Percentiles rank a stretch among this genome's conserved stretches.
These are phyloP conservation scores for Penicillium occitanis DNA, from an alignment of 2,329 filamentous ascomycete species.

Conservation along the genomic window DNA sequence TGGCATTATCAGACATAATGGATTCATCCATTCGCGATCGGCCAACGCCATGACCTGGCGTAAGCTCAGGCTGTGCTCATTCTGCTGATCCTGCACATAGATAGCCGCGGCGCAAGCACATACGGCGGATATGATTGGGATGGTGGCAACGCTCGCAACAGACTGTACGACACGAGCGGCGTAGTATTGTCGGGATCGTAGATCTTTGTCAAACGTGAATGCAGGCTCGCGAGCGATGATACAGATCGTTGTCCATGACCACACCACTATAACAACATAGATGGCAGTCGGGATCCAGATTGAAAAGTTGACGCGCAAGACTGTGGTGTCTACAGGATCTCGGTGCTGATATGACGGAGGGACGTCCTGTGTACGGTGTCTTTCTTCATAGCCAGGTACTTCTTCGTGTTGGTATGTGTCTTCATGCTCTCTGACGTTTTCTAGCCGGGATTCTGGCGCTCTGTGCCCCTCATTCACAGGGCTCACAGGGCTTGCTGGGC, in stretches of 20 bases:
- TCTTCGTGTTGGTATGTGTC: not conserved
- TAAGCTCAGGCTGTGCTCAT: conserved; percentile 21
- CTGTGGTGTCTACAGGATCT: not conserved
- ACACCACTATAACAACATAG: not conserved
- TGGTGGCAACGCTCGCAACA: not conserved
- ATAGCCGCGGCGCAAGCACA: conserved; percentile 15
- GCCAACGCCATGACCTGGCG: conserved; percentile 27
- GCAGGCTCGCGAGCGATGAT: not conserved
- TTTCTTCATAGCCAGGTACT: not conserved
- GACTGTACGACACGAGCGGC: not conserved
- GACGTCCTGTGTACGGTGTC: not conserved
- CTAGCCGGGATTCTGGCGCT: not conserved
- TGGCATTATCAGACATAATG: conserved; percentile 4
- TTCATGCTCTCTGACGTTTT: not conserved
- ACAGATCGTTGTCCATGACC: not conserved
- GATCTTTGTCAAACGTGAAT: not conserved
- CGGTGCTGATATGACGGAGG: not conserved
- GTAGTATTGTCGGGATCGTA: not conserved
- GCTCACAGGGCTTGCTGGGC: not conserved
- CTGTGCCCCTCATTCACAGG: not conserved
- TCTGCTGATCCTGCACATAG: conserved; percentile 25
- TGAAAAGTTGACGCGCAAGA: not conserved
- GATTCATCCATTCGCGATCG: conserved; percentile 27
- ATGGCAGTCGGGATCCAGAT: not conserved
- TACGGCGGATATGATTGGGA: not conserved